These are phyloP conservation scores for Funneliformis geosporum DNA, from an alignment of 192 early-diverging fungal genomes.

Conservation along the genomic window DNA sequence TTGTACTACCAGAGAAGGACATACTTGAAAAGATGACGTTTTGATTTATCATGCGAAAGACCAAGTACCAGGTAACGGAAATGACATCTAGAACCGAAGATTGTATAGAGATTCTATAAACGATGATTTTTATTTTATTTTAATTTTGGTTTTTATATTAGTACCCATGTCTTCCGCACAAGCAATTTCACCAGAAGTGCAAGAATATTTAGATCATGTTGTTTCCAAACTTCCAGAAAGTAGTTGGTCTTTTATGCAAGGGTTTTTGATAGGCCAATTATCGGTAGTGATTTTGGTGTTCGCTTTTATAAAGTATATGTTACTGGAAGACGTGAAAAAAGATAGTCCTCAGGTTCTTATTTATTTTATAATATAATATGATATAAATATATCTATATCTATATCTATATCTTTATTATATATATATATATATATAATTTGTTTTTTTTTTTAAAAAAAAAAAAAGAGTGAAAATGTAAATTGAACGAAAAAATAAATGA, in stretches of 20 bases:
- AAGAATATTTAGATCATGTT: constrained; percentile 18
- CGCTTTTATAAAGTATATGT: constrained; percentile 51
- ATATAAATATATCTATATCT: too few species aligned
- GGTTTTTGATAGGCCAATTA: constrained; percentile 52
- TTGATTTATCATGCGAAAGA: not conserved
- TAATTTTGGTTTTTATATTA: not conserved
- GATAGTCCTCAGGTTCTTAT: constrained; percentile 36
- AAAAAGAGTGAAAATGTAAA: not conserved
- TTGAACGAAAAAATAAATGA: not conserved
- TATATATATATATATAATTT: not conserved
- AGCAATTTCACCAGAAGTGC: constrained; percentile 12
- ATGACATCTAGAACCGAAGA: not conserved
- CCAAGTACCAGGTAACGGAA: not conserved
- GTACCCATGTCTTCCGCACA: constrained; percentile 14
- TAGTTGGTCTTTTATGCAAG: constrained; percentile 49
- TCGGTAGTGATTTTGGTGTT: constrained; percentile 52
- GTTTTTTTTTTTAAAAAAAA: too few species aligned
- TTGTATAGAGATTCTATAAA: not conserved
- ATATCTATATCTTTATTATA: too few species aligned
- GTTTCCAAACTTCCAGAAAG: not conserved
- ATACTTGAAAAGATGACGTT: not conserved
- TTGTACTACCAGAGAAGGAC: not conserved
- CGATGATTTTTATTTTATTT: not conserved
- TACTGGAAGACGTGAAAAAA: constrained; percentile 51
- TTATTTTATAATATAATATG: too few species aligned